phyloP scores from a whole-genome alignment of 495 filamentous ascomycete species.

The Penicillium riverlandense region DNA sequence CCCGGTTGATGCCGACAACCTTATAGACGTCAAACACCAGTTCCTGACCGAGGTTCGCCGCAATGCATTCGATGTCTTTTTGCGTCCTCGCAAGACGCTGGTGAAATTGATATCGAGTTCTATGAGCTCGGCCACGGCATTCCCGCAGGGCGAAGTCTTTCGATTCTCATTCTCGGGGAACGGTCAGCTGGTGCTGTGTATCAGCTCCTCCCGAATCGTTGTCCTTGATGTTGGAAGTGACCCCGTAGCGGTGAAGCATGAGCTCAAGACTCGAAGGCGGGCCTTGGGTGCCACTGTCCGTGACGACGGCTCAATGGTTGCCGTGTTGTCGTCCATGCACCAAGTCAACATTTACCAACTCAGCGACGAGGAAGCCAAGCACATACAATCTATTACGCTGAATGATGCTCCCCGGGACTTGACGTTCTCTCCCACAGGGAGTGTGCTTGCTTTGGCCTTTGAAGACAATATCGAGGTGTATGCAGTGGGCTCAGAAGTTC shows the following conservation, averaged over 20 bases:
- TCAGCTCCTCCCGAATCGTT: slow-evolving; percentile 81
- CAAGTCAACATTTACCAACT: slow-evolving; percentile 78
- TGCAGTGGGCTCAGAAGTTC: slow-evolving; percentile 55
- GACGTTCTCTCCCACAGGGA: slow-evolving; percentile 70
- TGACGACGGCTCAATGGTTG: slow-evolving; percentile 70
- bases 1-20: slow-evolving; percentile 41
- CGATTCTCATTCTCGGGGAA: slow-evolving; percentile 72
- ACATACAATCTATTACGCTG: slow-evolving; percentile 61
- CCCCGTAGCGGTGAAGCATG: slow-evolving; percentile 57
- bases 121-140: slow-evolving; percentile 71
- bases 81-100: slow-evolving; percentile 61
- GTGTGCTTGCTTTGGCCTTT: slow-evolving; percentile 80
- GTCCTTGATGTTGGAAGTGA: slow-evolving; percentile 59
- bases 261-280: slow-evolving; percentile 71
- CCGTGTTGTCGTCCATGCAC: slow-evolving; percentile 73
- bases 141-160: slow-evolving; percentile 78
- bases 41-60: slow-evolving; percentile 67
- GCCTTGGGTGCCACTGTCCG: slow-evolving; percentile 72
- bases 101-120: slow-evolving; percentile 77
- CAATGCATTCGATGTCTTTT: slow-evolving; percentile 73
- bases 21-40: slow-evolving; percentile 54
- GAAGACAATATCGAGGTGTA: slow-evolving; percentile 82
- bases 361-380: slow-evolving; percentile 49
- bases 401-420: slow-evolving; percentile 73
- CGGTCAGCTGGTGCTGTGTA: slow-evolving; percentile 66